Conservation (phyloP, 331 rosid genomes). For the Rosa hybrid region DNA sequence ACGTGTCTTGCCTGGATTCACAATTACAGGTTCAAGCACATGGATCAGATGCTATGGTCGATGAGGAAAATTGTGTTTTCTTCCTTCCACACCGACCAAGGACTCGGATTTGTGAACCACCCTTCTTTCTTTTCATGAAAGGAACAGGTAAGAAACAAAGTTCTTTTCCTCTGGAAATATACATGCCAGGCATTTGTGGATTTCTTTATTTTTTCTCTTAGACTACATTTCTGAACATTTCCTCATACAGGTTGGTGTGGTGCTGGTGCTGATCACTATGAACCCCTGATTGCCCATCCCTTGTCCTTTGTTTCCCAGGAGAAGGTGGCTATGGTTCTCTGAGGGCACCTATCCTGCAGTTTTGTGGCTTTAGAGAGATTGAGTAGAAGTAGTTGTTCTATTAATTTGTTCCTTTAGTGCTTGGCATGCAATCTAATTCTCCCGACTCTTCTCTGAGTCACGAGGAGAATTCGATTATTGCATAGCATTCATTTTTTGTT, state of each 20-base stretch:
- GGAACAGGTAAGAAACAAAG: constrained; percentile 73
- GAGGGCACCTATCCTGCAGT: constrained; percentile 53
- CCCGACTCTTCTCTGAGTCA: constrained; percentile 31
- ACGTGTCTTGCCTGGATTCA: constrained; percentile 30
- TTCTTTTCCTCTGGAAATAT: neutral
- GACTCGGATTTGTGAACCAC: constrained; percentile 69
- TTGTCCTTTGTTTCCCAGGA: constrained; percentile 67
- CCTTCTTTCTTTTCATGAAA: constrained; percentile 97
- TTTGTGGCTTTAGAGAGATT: constrained; percentile 71
- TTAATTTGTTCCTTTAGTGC: constrained; percentile 37
- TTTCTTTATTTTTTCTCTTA: neutral
- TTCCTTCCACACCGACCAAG: constrained; percentile 98
- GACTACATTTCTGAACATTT: constrained; percentile 25
- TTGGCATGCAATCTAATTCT: constrained; percentile 43
- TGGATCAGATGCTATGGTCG: constrained; percentile 96
- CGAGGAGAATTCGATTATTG: constrained; percentile 36
- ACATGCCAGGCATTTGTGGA: neutral
- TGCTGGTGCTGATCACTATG: constrained; percentile 98
- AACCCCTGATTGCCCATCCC: constrained; percentile 88
- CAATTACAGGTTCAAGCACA: constrained; percentile 87
- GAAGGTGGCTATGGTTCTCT: constrained; percentile 90
- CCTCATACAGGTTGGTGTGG: constrained; percentile 87
- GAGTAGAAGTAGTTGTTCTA: constrained; percentile 48
- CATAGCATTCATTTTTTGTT: constrained; percentile 47
- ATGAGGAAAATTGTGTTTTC: constrained; percentile 92